Percentiles rank a stretch among this genome's conserved stretches.
Conservation (phyloP, 352 stramenopile genomes). For the Pythium graminicola region DNA sequence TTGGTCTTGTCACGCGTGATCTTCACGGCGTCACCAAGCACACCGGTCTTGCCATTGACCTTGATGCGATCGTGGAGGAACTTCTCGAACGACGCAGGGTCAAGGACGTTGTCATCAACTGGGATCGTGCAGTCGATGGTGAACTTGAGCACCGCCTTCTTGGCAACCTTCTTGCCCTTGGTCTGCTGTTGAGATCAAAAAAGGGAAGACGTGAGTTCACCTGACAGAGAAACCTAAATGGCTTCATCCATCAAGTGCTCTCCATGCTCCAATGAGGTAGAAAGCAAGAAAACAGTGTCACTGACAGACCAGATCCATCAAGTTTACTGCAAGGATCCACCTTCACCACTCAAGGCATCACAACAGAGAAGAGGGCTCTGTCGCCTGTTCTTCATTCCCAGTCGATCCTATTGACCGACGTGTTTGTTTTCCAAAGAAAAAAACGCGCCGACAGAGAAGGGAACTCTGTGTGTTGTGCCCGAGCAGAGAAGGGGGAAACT, state of each 20-base stretch:
- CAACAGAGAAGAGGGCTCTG: conserved; percentile 41
- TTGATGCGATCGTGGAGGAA: conserved; percentile 99
- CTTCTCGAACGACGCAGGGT: conserved; percentile 99
- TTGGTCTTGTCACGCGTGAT: conserved; percentile 97
- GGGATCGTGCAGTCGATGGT: conserved; percentile 94
- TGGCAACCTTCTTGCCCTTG: conserved; percentile 85
- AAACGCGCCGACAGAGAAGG: conserved; percentile 62
- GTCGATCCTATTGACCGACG: conserved; percentile 23
- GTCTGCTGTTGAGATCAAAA: conserved; percentile 29
- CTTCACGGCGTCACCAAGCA: conserved; percentile 92
- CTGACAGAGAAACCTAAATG: not conserved
- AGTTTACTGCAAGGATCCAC: too few species aligned
- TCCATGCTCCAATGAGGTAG: not conserved
- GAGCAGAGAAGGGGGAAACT: conserved; percentile 75
- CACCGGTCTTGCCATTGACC: conserved; percentile 97
- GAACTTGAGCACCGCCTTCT: conserved; percentile 91
- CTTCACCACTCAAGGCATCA: conserved; percentile 20
- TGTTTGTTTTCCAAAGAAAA: not conserved
- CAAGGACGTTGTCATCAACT: conserved; percentile 98
- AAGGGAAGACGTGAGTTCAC: conserved; percentile 2
- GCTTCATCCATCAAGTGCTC: not conserved
- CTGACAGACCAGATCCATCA: too few species aligned
- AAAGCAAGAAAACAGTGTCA: conserved; percentile 2
- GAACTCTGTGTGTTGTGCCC: conserved; percentile 73
- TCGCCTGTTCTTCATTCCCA: conserved; percentile 11